Base-by-base conservation (phyloP, 805 yeast species). In the Ogataea naganishii region DNA sequence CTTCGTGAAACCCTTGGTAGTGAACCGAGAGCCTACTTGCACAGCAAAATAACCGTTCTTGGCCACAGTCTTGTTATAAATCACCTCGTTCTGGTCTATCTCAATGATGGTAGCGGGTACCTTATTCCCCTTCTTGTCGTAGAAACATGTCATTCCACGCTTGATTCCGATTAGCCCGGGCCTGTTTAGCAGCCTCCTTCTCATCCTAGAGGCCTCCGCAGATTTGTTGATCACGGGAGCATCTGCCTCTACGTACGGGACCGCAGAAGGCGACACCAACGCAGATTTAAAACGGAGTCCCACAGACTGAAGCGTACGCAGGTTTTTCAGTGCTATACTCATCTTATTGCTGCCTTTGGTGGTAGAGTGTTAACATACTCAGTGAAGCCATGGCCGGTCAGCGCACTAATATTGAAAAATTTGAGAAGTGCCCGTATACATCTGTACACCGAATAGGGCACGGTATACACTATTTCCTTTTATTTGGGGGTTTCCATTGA, bases 101-200 rank as follows among this genome's bases (percentile, higher is more conserved):
- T 86, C 94, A 23, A 92, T 62, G 7, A 92, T 81, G 4, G 98
- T 92, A 28, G 94, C 92, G 3, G 94, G 88, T 32, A 67, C 55
- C 38, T 75, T 75, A 31, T 62, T 64, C 17, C 96, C 97, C 21
- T 58, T 57, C 18, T 69, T 68, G 38, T 78, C 77, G 48, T 70
- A 89, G 70, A 75, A 82, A 11, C 92, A 75, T 29, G 86, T 75
- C 96, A 89, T 89, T 12, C 96, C 97, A 35, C 80, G 65, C 52
- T 92, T 92, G 39, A 75, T 62, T 1, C 94, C 94, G 18, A 89
- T 58, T 14, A 84, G 61, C 9, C 98, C 98, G 6, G 95, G 77
- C 56, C 98, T 75, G 25, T 58, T 53, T 18, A 85, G 75, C 20
- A 89, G 63, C 53, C 76, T 69, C 51, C 77, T 80, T 54, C 96